phyloP scores from a whole-genome alignment of 257 asterid genomes.

The Avicennia marina region DNA sequence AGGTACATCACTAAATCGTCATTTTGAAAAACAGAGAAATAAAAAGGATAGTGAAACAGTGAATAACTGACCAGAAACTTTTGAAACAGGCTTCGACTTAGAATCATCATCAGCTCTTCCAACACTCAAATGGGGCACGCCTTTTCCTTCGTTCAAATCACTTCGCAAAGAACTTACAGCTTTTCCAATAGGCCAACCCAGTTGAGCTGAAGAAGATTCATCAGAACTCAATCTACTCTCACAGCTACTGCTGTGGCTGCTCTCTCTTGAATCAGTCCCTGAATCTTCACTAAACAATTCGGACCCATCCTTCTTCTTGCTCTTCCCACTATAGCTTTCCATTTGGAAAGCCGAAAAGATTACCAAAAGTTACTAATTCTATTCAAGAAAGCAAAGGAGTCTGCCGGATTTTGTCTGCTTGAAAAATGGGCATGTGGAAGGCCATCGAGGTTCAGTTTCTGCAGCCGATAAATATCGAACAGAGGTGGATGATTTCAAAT shows the following conservation, averaged over 20 bases:
- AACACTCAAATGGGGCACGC: slow-evolving; percentile 22
- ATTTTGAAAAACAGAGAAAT: too few species aligned
- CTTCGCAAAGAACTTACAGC: slow-evolving; percentile 21
- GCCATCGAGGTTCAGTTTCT: too few species aligned
- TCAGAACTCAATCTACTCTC: slow-evolving; percentile 44
- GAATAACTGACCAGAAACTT: slow-evolving; percentile 52
- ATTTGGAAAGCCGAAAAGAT: background rate
- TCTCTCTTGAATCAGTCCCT: slow-evolving; percentile 33
- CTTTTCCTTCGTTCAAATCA: slow-evolving; percentile 9
- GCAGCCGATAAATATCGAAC: too few species aligned
- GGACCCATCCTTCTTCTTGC: slow-evolving; percentile 20
- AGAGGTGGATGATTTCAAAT: too few species aligned
- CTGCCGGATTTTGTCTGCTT: too few species aligned
- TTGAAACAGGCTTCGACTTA: slow-evolving; percentile 34
- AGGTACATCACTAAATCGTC: too few species aligned
- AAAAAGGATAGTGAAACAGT: slow-evolving; percentile 7
- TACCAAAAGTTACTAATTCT: background rate
- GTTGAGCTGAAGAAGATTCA: slow-evolving; percentile 31
- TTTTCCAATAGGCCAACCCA: slow-evolving; percentile 67
- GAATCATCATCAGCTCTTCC: slow-evolving; percentile 21
- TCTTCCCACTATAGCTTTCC: slow-evolving; percentile 46
- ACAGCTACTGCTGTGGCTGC: slow-evolving; percentile 36
- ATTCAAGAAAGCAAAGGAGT: too few species aligned
- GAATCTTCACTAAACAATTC: slow-evolving; percentile 45
- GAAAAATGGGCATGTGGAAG: too few species aligned